Conservation (phyloP, 169 alveolate species). For the Plasmodium billcollinsi region DNA sequence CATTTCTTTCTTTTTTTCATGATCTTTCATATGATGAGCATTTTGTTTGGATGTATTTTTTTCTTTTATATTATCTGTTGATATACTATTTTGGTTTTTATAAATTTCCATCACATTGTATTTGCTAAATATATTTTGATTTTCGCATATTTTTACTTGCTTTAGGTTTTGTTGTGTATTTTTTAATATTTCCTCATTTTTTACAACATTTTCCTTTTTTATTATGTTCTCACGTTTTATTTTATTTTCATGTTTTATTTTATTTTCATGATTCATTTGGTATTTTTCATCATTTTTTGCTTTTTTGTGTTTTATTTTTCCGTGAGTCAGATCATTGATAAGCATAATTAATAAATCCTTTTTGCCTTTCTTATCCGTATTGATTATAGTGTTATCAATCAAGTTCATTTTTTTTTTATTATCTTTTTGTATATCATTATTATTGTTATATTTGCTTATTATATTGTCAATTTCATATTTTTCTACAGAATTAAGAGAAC, state of each 20-base stretch:
- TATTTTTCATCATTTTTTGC: not conserved
- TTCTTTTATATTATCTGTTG: slow-evolving; percentile 44
- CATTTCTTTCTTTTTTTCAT: slow-evolving; percentile 20
- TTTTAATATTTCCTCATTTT: slow-evolving; percentile 3
- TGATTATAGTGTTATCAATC: slow-evolving; percentile 2
- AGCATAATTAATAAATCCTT: not conserved
- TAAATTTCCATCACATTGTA: slow-evolving; percentile 46
- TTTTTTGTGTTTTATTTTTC: not conserved
- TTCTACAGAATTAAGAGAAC: slow-evolving; percentile 17
- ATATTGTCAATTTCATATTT: slow-evolving; percentile 14
- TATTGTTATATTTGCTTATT: slow-evolving; percentile 16
- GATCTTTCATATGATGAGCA: slow-evolving; percentile 5
- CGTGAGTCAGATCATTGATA: not conserved
- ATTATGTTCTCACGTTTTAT: not conserved
- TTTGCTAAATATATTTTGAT: slow-evolving; percentile 53
- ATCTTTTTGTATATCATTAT: not conserved
- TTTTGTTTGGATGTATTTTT: not conserved
- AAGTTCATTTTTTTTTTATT: slow-evolving; percentile 3
- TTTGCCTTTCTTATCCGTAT: not conserved
- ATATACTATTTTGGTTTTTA: slow-evolving; percentile 8
- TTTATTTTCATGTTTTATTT: not conserved
- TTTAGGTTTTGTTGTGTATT: slow-evolving; percentile 18
- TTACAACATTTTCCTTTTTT: slow-evolving; percentile 7
- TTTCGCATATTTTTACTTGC: slow-evolving; percentile 68
- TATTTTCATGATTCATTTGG: not conserved